phyloP scores from a whole-genome alignment of 2,329 filamentous ascomycete species.

The Fusarium aywerte region DNA sequence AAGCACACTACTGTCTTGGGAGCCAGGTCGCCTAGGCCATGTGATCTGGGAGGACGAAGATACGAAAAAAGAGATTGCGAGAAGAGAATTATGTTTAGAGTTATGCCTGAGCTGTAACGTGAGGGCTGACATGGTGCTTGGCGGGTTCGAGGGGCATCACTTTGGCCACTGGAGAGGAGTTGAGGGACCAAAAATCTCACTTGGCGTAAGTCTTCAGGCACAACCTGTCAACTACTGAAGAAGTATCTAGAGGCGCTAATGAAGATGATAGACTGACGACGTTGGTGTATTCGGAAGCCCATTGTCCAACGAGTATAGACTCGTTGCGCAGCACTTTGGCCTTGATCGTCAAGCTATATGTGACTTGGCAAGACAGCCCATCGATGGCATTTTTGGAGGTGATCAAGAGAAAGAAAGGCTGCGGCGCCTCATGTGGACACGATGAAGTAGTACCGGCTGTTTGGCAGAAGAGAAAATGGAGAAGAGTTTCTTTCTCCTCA shows the following conservation, averaged over 20 bases:
- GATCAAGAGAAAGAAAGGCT: slow-evolving; percentile 70
- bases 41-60: slow-evolving; percentile 77
- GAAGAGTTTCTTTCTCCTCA: too few relatives aligned
- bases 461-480: too few relatives aligned
- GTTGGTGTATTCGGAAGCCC: slow-evolving; percentile 83
- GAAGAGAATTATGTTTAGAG: slow-evolving; percentile 72
- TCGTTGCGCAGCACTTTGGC: slow-evolving; percentile 76
- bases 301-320: slow-evolving; percentile 79
- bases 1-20: slow-evolving; percentile 69
- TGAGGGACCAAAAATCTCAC: slow-evolving; percentile 68
- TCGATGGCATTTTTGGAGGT: slow-evolving; percentile 74
- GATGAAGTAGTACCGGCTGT: background rate
- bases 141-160: slow-evolving; percentile 76
- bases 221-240: background rate
- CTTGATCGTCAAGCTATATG: slow-evolving; percentile 61
- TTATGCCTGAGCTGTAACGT: slow-evolving; percentile 86
- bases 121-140: slow-evolving; percentile 75
- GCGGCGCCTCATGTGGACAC: slow-evolving; percentile 60
- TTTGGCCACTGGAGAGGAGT: slow-evolving; percentile 77
- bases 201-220: slow-evolving; percentile 68
- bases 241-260: slow-evolving; percentile 6
- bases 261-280: slow-evolving; percentile 74
- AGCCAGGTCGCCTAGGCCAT: slow-evolving; percentile 77
- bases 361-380: slow-evolving; percentile 67
- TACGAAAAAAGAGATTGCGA: slow-evolving; percentile 65